Base-by-base conservation (phyloP, 2,329 filamentous ascomycete species). In the Talaromyces albobiverticillius region DNA sequence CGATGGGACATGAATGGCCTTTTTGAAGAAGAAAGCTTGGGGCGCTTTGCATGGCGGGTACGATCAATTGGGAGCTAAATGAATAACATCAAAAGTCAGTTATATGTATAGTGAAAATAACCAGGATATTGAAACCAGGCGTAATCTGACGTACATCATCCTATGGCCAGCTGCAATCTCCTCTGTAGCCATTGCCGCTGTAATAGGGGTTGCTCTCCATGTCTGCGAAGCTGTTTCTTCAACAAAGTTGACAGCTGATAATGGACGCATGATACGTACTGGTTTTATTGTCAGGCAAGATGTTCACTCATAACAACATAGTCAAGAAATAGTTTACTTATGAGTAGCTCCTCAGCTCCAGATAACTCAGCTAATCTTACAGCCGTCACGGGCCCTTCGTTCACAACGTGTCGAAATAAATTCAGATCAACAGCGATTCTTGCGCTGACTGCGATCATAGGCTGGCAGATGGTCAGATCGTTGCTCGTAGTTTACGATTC, bases 211-310 rank as follows among this genome's bases (percentile, higher is more conserved):
- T 7, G 46, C 46, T n/a, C 36, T 48, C 32, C 46, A 48, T 14
- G 46, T 48, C 26, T 9, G 31, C 18, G 46, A 13, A 25, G 20
- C 46, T 11, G 23, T 48, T 18, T 48, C 46, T 48, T 48, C 46
- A 6, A 38, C 46, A 14, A 48, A 38, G 0, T 4, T 18, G 13
- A 13, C 26, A 4, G 46, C 46, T 10, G 46, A 48, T 20, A 48
- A 38, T 20, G 46, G 46, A 14, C 46, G 46, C 46, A 48, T 48
- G 46, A 48, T 11, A 25, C 46, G 46, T 48, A 38, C 46, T 48
- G 20, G 13, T 8, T 25, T 5, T 18, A 36, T 38, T 2, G 20
- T 48, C n/a, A n/a, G n/a, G 31, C 36, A 2, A 25, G 18, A 4
- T 29, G 25, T 29, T 5, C 26, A 26, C 23, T 4, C 22, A 13